A percentile compares a stretch with the other conserved stretches of the same genome.
Conservation (phyloP, 805 yeast species). For the Metschnikowia vanudenii region DNA sequence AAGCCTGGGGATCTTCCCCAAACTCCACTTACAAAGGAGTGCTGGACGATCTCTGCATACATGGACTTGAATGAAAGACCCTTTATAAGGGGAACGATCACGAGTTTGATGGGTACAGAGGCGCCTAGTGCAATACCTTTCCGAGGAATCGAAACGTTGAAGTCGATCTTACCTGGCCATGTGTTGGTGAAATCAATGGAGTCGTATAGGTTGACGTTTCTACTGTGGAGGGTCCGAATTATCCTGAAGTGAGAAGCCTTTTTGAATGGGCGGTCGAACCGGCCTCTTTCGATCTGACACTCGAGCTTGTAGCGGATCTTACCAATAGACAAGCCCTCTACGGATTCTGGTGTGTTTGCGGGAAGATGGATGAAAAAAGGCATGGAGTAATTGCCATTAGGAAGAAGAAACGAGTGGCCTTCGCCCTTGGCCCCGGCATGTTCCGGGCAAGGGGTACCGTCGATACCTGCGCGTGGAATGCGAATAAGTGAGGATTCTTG, state of each 20-base stretch:
- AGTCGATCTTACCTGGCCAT: constrained; percentile 55
- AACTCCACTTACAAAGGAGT: constrained; percentile 30
- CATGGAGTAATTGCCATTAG: constrained; percentile 51
- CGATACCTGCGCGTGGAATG: constrained; percentile 37
- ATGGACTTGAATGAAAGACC: constrained; percentile 40
- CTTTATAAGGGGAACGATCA: constrained; percentile 48
- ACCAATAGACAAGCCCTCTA: constrained; percentile 48
- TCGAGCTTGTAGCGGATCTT: constrained; percentile 43
- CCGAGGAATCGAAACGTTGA: constrained; percentile 42
- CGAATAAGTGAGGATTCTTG: constrained; percentile 22
- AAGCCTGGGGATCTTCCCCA: constrained; percentile 42
- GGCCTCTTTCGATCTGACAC: constrained; percentile 42
- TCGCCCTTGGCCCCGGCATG: constrained; percentile 17
- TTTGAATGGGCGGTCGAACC: constrained; percentile 38
- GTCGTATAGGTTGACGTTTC: constrained; percentile 39
- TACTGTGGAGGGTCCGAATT: constrained; percentile 42
- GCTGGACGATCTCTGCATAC: constrained; percentile 36
- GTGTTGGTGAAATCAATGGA: constrained; percentile 47
- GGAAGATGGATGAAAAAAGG: constrained; percentile 49
- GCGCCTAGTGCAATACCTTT: constrained; percentile 50
- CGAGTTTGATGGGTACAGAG: constrained; percentile 38
- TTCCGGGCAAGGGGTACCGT: constrained; percentile 37
- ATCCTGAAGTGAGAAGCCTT: constrained; percentile 43
- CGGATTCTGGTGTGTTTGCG: constrained; percentile 47
- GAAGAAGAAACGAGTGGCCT: constrained; percentile 40